phyloP scores from a whole-genome alignment of 139 green algal genomes.

The Gonium pectorale region DNA sequence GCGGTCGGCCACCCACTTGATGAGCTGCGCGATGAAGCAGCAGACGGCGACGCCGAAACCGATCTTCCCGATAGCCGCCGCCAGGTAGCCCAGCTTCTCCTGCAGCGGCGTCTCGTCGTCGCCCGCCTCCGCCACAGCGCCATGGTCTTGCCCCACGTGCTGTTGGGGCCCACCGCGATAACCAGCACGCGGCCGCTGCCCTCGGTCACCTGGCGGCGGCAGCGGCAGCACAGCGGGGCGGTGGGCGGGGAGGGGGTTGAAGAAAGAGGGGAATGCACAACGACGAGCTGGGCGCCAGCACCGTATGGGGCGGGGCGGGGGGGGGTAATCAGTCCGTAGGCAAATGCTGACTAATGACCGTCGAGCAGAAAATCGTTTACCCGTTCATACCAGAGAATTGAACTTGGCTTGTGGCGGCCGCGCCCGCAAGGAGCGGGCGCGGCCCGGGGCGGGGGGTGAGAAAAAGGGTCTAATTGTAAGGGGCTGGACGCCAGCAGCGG shows the following conservation, averaged over 20 bases:
- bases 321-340: no score
- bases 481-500: no score
- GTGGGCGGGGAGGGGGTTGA: neutral
- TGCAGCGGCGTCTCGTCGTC: constrained; percentile 93
- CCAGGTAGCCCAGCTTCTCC: constrained; percentile 88
- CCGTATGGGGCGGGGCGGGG: no score
- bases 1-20: constrained; percentile 75
- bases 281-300: no score
- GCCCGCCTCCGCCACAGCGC: constrained; percentile 84
- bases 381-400: no score
- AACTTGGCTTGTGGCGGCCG: no score
- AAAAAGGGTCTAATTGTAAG: no score
- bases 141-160: constrained; percentile 93
- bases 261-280: no score
- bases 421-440: no score
- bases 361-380: no score
- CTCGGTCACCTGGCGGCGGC: constrained; percentile 79
- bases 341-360: no score
- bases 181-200: constrained; percentile 85
- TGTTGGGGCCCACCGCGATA: constrained; percentile 80
- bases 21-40: constrained; percentile 93
- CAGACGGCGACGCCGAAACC: constrained; percentile 89
- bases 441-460: no score
- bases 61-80: constrained; percentile 93
- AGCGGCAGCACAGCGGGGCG: neutral